Conservation (phyloP, 306 rosid species). For the Prunus campanulata region DNA sequence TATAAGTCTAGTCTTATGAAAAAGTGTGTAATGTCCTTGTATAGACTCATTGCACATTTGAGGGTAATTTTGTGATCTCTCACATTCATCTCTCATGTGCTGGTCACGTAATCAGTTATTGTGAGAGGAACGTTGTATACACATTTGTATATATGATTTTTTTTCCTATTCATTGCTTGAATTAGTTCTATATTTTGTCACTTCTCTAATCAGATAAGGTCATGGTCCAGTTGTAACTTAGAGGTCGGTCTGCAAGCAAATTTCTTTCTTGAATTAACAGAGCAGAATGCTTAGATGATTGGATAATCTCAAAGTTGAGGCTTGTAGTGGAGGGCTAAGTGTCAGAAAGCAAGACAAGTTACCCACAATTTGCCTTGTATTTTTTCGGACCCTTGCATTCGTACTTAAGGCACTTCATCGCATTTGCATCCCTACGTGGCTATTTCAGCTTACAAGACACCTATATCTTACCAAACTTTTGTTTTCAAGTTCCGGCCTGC, state of each 20-base stretch:
- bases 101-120: background rate
- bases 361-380: background rate
- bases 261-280: background rate
- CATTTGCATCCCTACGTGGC: too few species aligned
- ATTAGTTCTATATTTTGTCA: too few species aligned
- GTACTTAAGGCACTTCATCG: too few species aligned
- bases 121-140: background rate
- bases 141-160: too few species aligned
- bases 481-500: background rate
- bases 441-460: conserved; percentile 26
- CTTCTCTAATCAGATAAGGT: too few species aligned
- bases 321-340: background rate
- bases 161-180: too few species aligned
- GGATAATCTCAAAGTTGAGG: background rate
- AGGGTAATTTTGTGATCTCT: background rate
- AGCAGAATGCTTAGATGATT: background rate
- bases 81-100: too few species aligned
- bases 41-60: too few species aligned
- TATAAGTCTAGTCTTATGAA: background rate
- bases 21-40: too few species aligned
- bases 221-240: background rate
- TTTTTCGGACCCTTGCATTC: background rate
- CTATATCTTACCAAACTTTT: conserved; percentile 8
- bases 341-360: background rate
- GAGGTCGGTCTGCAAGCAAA: background rate